These are phyloP conservation scores for Extremus antarcticus DNA, from an alignment of 495 filamentous ascomycete species.

Conservation along the genomic window DNA sequence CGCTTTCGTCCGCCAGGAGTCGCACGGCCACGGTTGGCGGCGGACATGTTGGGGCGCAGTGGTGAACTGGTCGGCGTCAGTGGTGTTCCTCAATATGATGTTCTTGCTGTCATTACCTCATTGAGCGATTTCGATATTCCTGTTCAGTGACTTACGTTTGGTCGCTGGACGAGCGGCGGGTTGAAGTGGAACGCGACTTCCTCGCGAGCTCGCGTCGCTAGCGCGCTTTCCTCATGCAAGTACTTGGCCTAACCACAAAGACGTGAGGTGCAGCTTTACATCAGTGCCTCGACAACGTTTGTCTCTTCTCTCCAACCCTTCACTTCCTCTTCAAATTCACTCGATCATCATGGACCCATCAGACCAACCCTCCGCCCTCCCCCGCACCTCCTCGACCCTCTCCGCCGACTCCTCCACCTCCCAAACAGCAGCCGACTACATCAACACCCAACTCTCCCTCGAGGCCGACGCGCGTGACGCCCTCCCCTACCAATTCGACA, in stretches of 20 bases:
- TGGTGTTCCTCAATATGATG: not conserved
- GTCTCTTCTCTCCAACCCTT: too few relatives aligned
- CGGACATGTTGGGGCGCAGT: constrained; percentile 69
- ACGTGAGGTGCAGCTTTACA: too few relatives aligned
- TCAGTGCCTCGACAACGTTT: too few relatives aligned
- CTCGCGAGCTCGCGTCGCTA: too few relatives aligned
- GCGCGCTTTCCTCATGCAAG: too few relatives aligned
- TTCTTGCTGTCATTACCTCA: not conserved
- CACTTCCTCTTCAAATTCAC: too few relatives aligned
- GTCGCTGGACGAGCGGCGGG: too few relatives aligned
- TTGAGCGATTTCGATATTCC: not conserved
- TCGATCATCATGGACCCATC: not conserved
- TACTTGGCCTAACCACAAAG: too few relatives aligned
- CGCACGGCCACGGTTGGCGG: constrained; percentile 68
- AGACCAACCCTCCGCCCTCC: not conserved
- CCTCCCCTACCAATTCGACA: constrained; percentile 88
- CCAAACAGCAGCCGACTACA: constrained; percentile 88
- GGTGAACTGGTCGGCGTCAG: constrained; percentile 47
- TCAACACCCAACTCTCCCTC: constrained; percentile 76
- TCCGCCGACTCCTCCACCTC: constrained; percentile 52
- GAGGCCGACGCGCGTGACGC: constrained; percentile 91
- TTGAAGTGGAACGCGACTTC: too few relatives aligned
- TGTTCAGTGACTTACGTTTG: too few relatives aligned
- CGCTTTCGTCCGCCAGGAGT: constrained; percentile 63
- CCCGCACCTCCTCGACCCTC: constrained; percentile 31